These are phyloP conservation scores for Calonectria naviculata DNA, from an alignment of 2,329 filamentous ascomycete species.

Conservation along the genomic window DNA sequence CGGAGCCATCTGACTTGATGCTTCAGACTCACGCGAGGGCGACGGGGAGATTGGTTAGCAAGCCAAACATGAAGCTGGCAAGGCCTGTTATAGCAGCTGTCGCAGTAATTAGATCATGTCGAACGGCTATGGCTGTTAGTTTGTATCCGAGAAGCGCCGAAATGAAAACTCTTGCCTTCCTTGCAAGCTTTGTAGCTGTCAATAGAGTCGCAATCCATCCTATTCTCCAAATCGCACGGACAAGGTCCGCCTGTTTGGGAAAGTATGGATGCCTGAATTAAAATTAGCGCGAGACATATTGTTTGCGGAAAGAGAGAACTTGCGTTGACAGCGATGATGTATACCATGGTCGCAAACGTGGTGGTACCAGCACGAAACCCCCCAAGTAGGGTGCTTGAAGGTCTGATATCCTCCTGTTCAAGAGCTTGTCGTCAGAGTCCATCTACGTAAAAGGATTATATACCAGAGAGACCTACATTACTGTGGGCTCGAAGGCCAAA, in stretches of 20 bases:
- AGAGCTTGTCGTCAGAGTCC: neutral
- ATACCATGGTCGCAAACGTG: slow-evolving; percentile 51
- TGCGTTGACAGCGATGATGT: slow-evolving; percentile 41
- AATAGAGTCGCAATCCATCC: slow-evolving; percentile 56
- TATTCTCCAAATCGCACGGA: slow-evolving; percentile 25
- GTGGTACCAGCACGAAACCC: slow-evolving; percentile 72
- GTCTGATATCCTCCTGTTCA: slow-evolving; percentile 56
- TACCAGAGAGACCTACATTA: slow-evolving; percentile 17
- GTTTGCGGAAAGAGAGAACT: neutral
- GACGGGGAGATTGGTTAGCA: slow-evolving; percentile 33
- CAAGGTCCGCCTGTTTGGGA: slow-evolving; percentile 31
- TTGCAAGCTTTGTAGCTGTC: slow-evolving; percentile 57
- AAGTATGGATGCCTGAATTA: slow-evolving; percentile 22
- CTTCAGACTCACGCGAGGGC: slow-evolving; percentile 26
- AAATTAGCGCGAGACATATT: neutral
- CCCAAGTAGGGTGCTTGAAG: slow-evolving; percentile 68
- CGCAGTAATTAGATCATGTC: slow-evolving; percentile 80
- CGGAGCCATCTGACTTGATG: slow-evolving; percentile 56
- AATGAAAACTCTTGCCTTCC: slow-evolving; percentile 14
- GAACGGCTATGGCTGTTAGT: slow-evolving; percentile 56
- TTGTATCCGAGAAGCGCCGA: fast-evolving
- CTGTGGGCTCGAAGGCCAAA: slow-evolving; percentile 31
- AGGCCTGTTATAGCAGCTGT: slow-evolving; percentile 82
- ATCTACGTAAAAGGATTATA: neutral
- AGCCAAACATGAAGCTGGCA: slow-evolving; percentile 52